These are phyloP conservation scores for Pachysandra terminalis DNA, from an alignment of 164 flowering plant species.

Conservation along the genomic window DNA sequence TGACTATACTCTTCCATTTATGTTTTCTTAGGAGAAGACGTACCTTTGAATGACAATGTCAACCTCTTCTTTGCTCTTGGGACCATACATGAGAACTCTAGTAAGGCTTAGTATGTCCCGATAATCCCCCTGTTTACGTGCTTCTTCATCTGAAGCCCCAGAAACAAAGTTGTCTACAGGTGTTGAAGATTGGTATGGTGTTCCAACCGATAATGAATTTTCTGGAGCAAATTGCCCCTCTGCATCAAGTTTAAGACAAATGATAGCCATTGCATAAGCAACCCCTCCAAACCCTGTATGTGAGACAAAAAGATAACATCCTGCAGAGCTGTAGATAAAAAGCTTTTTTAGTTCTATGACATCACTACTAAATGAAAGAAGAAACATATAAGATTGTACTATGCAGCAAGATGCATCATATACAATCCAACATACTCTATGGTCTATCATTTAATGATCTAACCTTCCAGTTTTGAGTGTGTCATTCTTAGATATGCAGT, in stretches of 20 bases:
- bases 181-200: slow-evolving; percentile 14
- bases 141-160: slow-evolving; percentile 49
- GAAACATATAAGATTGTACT: background rate
- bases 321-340: slow-evolving; percentile 60
- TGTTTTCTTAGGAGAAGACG: slow-evolving; percentile 2
- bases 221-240: slow-evolving; percentile 32
- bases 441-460: background rate
- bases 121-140: slow-evolving; percentile 69
- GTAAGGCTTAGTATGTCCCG: slow-evolving; percentile 86
- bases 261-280: slow-evolving; percentile 91
- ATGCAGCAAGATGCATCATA: background rate
- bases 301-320: slow-evolving; percentile 82
- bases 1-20: background rate
- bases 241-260: slow-evolving; percentile 63
- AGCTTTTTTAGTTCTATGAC: slow-evolving; percentile 5
- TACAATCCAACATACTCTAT: background rate
- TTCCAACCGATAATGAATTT: slow-evolving; percentile 19
- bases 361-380: background rate
- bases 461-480: background rate
- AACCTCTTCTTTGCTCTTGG: slow-evolving; percentile 84
- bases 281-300: slow-evolving; percentile 97
- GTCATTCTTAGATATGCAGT: background rate
- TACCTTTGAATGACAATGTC: slow-evolving; percentile 80
- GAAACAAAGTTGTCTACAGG: slow-evolving; percentile 28
- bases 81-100: slow-evolving; percentile 84